These are phyloP conservation scores for Cymodocea nodosa DNA, from an alignment of 116 monocot genomes.

Conservation along the genomic window DNA sequence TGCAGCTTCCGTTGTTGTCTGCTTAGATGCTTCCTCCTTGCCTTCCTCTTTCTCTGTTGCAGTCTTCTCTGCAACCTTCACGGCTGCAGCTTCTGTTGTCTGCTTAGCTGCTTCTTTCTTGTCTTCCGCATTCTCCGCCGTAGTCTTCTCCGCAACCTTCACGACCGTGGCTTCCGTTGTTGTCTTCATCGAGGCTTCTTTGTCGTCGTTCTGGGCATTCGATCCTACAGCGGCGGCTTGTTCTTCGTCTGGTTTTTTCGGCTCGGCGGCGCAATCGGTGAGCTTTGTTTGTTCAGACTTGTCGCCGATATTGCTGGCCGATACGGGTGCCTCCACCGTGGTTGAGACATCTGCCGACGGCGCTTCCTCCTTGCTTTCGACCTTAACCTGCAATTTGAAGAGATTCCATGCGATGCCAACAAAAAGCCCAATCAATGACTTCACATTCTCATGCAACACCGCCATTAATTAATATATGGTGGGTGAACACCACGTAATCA, in stretches of 20 bases:
- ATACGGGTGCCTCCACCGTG: background rate
- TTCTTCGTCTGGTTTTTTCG: background rate
- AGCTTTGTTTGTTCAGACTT: background rate
- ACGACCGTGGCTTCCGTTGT: no score
- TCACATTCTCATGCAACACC: no score
- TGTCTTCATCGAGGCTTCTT: background rate
- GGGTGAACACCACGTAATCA: no score
- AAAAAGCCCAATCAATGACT: no score
- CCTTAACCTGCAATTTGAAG: slow-evolving; percentile 3
- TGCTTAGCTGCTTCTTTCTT: background rate
- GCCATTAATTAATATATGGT: no score
- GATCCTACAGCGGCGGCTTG: background rate
- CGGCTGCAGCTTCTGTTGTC: no score
- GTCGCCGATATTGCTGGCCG: background rate
- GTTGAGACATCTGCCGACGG: background rate
- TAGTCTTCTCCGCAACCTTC: no score
- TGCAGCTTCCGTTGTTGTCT: no score
- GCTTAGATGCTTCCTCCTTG: background rate
- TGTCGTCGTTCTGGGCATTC: background rate
- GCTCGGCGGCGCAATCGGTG: background rate
- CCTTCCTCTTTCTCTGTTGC: background rate
- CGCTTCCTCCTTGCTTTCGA: background rate
- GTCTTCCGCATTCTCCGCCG: no score
- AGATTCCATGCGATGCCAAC: no score
- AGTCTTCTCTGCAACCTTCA: no score